Evolutionary conservation across 2,329 filamentous ascomycete species (phyloP).

Genomic region (Aspergillus costaricaensis): DNA sequence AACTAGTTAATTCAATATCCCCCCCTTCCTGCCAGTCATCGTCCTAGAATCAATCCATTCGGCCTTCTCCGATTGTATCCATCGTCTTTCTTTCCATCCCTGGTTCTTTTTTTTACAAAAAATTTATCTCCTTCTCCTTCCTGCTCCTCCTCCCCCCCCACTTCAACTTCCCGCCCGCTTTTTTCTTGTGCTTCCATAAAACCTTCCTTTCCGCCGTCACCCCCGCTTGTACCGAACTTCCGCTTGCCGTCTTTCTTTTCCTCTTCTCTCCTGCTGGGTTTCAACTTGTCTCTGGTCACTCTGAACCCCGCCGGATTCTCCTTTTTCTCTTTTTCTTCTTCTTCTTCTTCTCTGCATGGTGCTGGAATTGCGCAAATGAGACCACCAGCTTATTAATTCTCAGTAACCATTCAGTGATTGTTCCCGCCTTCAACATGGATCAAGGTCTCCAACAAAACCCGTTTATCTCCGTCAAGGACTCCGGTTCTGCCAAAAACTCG

Average conservation of each 20-base stretch:
- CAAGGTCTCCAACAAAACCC: conserved; percentile 19
- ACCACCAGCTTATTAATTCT: background rate
- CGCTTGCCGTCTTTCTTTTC: background rate
- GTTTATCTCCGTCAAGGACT: conserved; percentile 19
- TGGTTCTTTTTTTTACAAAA: too few relatives aligned
- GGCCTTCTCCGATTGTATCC: background rate
- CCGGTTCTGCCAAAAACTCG: conserved; percentile 25
- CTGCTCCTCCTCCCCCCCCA: background rate
- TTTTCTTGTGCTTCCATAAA: background rate
- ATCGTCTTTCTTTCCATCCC: background rate
- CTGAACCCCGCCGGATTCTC: too few relatives aligned
- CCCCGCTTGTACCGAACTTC: background rate
- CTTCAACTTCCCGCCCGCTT: background rate
- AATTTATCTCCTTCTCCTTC: background rate
- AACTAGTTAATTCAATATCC: background rate
- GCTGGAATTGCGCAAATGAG: background rate
- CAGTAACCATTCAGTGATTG: background rate
- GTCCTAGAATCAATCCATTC: background rate
- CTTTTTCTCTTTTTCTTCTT: too few relatives aligned
- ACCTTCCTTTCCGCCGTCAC: background rate
- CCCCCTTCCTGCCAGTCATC: background rate
- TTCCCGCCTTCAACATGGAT: conserved; percentile 26
- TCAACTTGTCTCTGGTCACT: background rate
- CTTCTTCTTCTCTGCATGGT: background rate
- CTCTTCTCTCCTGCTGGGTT: background rate